Conservation (phyloP, 192 early-diverging fungal genomes). For the Umbelopsis sp. region DNA sequence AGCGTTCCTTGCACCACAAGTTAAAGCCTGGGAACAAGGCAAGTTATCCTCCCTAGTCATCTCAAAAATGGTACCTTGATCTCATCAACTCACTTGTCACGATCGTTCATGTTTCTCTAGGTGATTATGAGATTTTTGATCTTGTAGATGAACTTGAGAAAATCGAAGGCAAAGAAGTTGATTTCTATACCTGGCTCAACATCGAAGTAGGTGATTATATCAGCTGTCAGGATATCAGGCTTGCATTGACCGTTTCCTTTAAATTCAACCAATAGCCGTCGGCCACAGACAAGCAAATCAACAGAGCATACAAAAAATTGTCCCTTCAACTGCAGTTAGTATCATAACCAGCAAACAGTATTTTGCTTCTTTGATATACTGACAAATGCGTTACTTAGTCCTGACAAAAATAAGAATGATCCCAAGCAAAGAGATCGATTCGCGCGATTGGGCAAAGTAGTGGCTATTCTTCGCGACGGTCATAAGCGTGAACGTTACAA, state of each 20-base stretch:
- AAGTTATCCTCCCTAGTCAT: neutral
- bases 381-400: constrained; percentile 35
- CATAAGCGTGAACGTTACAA: constrained; percentile 72
- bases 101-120: constrained; percentile 27
- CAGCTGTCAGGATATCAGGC: neutral
- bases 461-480: constrained; percentile 64
- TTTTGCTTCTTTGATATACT: neutral
- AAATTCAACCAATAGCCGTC: constrained; percentile 45
- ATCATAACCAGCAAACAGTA: neutral
- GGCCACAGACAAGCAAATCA: constrained; percentile 60
- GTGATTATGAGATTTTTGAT: constrained; percentile 85
- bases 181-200: constrained; percentile 70
- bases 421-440: constrained; percentile 60
- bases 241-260: neutral
- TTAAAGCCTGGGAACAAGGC: constrained; percentile 41
- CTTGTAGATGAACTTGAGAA: constrained; percentile 75
- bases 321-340: constrained; percentile 70
- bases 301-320: constrained; percentile 67
- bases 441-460: constrained; percentile 65
- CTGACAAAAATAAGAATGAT: constrained; percentile 70
- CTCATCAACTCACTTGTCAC: neutral
- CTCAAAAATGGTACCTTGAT: constrained; percentile 1
- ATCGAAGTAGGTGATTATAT: constrained; percentile 15
- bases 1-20: constrained; percentile 25
- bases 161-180: constrained; percentile 52